Conservation (phyloP, 2,329 filamentous ascomycete species). For the Cordyceps farinosa region DNA sequence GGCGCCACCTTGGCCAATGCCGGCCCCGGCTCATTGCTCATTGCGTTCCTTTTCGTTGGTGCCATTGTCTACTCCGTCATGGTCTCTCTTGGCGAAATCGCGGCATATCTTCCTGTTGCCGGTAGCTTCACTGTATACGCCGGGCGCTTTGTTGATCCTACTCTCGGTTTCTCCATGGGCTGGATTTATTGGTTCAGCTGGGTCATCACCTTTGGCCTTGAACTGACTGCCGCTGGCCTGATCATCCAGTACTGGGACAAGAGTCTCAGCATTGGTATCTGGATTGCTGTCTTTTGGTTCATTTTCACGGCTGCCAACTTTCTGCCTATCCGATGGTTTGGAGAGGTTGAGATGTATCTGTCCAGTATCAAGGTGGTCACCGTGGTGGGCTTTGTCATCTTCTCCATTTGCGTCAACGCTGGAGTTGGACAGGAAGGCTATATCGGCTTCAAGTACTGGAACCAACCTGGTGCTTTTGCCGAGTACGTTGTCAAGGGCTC, state of each 20-base stretch:
- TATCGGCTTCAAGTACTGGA: slow-evolving; percentile 71
- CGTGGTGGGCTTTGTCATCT: slow-evolving; percentile 71
- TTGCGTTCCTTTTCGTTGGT: slow-evolving; percentile 68
- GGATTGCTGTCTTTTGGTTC: slow-evolving; percentile 70
- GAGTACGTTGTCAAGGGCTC: slow-evolving; percentile 53
- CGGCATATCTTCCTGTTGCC: slow-evolving; percentile 71
- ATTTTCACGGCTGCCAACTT: slow-evolving; percentile 67
- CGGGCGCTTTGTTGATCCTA: slow-evolving; percentile 68
- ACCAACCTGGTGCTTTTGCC: slow-evolving; percentile 63
- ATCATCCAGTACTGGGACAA: slow-evolving; percentile 73
- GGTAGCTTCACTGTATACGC: slow-evolving; percentile 76
- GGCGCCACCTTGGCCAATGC: slow-evolving; percentile 59
- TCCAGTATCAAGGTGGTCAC: slow-evolving; percentile 74
- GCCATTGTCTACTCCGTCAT: slow-evolving; percentile 73
- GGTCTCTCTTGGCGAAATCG: slow-evolving; percentile 67
- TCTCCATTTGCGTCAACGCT: slow-evolving; percentile 70
- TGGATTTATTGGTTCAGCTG: slow-evolving; percentile 84
- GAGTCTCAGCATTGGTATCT: slow-evolving; percentile 62
- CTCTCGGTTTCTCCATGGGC: slow-evolving; percentile 72
- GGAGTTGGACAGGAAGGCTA: slow-evolving; percentile 67
- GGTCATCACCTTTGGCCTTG: slow-evolving; percentile 69
- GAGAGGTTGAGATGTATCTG: slow-evolving; percentile 77
- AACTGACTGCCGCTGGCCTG: slow-evolving; percentile 67
- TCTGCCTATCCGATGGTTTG: slow-evolving; percentile 68
- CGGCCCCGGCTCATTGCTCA: slow-evolving; percentile 63